A percentile compares a stretch with the other conserved stretches of the same genome.
phyloP scores from a whole-genome alignment of 2,329 filamentous ascomycete genomes.

The Paraconiothyrium brasiliense region DNA sequence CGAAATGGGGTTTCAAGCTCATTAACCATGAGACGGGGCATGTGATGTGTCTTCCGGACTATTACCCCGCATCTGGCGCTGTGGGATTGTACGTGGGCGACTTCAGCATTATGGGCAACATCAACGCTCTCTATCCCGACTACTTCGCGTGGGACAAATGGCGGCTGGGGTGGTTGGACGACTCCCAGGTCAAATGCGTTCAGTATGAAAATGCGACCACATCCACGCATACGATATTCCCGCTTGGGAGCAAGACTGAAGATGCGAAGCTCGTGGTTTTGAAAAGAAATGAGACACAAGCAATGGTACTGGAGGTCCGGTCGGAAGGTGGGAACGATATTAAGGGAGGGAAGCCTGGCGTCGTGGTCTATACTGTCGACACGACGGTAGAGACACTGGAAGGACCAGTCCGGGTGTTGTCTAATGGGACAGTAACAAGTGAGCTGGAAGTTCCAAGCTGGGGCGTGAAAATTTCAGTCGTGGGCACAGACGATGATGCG shows the following conservation, averaged over 20 bases:
- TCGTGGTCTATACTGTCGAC: slow-evolving; percentile 8
- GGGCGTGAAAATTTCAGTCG: not conserved
- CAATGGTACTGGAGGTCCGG: slow-evolving; percentile 4
- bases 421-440: not conserved
- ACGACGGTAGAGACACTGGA: slow-evolving; percentile 10
- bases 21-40: slow-evolving; percentile 13
- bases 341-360: not conserved
- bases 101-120: slow-evolving; percentile 10
- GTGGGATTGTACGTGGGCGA: slow-evolving; percentile 9
- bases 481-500: not conserved
- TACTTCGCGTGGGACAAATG: slow-evolving; percentile 15
- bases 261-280: slow-evolving; percentile 2
- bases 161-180: slow-evolving; percentile 9
- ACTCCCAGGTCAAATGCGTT: slow-evolving; percentile 2
- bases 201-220: not conserved
- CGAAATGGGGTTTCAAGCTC: slow-evolving; percentile 9
- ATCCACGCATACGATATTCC: not conserved
- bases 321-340: not conserved
- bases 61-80: slow-evolving; percentile 10
- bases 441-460: not conserved
- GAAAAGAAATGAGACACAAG: slow-evolving; percentile 9
- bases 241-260: not conserved
- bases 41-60: slow-evolving; percentile 10
- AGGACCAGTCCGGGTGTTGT: slow-evolving; percentile 3
- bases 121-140: slow-evolving; percentile 5